phyloP scores from a whole-genome alignment of 805 yeast genomes.

The Vanderwaltozyma tropicalis region DNA sequence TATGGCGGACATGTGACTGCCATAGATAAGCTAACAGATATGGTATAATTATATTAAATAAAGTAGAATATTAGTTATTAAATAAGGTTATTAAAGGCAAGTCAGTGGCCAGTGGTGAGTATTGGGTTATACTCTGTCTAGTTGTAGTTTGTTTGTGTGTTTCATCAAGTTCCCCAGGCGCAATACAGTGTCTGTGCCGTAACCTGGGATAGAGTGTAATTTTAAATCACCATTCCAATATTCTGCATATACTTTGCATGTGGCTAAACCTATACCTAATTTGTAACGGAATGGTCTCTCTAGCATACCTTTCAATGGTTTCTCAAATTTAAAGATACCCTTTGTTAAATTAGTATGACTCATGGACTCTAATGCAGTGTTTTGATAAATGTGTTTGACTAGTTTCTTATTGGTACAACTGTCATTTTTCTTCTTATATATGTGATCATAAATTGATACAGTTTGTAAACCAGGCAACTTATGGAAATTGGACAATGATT shows the following conservation, averaged over 20 bases:
- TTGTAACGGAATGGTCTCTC: constrained; percentile 65
- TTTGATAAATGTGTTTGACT: constrained; percentile 9
- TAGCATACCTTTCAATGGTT: constrained; percentile 52
- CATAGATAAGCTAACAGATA: no score
- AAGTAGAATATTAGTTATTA: no score
- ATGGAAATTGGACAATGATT: constrained; percentile 57
- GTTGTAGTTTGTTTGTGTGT: constrained; percentile 48
- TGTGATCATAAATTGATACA: constrained; percentile 24
- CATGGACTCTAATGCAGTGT: constrained; percentile 32
- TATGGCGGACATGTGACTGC: no score
- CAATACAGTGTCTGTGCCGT: constrained; percentile 82
- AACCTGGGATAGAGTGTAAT: constrained; percentile 77
- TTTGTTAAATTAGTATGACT: constrained; percentile 22
- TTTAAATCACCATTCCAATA: constrained; percentile 92
- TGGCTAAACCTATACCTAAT: constrained; percentile 81
- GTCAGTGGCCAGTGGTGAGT: no score
- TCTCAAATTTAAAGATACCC: constrained; percentile 20
- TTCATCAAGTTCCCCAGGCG: constrained; percentile 70
- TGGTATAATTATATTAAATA: no score
- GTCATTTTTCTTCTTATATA: constrained; percentile 6
- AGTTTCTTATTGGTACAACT: constrained; percentile 9
- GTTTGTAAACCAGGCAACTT: constrained; percentile 52
- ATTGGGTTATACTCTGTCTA: constrained; percentile 68
- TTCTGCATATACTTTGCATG: constrained; percentile 88
- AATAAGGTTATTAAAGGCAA: no score